These are phyloP conservation scores for Zygoascus bituminiphila DNA, from an alignment of 805 yeast species.

Conservation along the genomic window DNA sequence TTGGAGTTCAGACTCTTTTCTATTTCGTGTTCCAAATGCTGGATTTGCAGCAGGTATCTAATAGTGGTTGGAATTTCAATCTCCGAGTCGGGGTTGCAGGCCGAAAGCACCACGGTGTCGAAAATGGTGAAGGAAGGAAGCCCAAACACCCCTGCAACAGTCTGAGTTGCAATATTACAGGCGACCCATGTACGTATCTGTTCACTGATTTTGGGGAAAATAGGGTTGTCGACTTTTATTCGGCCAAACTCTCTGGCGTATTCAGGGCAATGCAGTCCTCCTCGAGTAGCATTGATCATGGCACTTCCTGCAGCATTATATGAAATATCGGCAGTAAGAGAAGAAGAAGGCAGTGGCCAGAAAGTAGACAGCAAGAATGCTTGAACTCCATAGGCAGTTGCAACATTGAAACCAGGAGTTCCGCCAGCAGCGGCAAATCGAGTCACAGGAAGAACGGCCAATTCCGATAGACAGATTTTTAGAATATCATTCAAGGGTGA, in stretches of 20 bases:
- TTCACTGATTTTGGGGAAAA: constrained; percentile 44
- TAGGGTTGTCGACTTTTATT: constrained; percentile 35
- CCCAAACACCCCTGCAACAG: constrained; percentile 86
- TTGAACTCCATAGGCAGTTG: constrained; percentile 89
- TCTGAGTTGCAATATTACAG: constrained; percentile 83
- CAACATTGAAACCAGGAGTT: constrained; percentile 62
- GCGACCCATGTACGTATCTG: constrained; percentile 89
- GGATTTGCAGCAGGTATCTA: constrained; percentile 71
- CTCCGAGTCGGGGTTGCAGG: constrained; percentile 41
- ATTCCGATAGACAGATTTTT: constrained; percentile 73
- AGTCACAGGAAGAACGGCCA: constrained; percentile 84
- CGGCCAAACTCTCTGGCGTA: constrained; percentile 41
- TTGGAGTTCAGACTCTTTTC: constrained; percentile 69
- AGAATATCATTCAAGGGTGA: constrained; percentile 58
- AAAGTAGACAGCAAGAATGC: constrained; percentile 80
- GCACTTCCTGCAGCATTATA: constrained; percentile 96
- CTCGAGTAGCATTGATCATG: constrained; percentile 81
- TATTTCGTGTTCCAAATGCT: constrained; percentile 79
- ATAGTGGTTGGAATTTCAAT: constrained; percentile 49
- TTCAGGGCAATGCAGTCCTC: constrained; percentile 84
- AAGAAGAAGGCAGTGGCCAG: constrained; percentile 96
- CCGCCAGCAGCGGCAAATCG: constrained; percentile 54
- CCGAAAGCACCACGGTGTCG: constrained; percentile 56
- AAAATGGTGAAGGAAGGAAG: constrained; percentile 88
- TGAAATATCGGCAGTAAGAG: constrained; percentile 88